Percentiles rank a stretch among this genome's conserved stretches.
phyloP scores from a whole-genome alignment of 2,329 filamentous ascomycete species.

The Zymoseptoria tritici region DNA sequence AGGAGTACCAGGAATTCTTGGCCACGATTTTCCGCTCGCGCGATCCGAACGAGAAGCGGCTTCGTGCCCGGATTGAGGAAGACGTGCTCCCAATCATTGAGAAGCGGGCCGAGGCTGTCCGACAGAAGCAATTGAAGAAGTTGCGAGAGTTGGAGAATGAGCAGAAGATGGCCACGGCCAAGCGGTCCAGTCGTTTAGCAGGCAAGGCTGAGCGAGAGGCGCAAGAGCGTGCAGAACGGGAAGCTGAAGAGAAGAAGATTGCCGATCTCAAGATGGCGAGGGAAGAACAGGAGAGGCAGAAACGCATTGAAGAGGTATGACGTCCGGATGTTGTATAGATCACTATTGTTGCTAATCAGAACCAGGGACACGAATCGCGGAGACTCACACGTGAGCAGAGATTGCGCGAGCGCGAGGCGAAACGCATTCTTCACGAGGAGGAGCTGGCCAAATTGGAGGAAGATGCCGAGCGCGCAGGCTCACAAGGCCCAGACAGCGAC shows the following conservation, averaged over 20 bases:
- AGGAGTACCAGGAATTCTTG: conserved; percentile 68
- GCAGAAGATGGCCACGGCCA: conserved; percentile 85
- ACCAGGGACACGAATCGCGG: conserved; percentile 64
- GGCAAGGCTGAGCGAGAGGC: conserved; percentile 71
- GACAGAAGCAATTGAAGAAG: conserved; percentile 64
- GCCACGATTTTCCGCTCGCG: conserved; percentile 64
- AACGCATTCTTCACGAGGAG: conserved; percentile 75
- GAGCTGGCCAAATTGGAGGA: conserved; percentile 74
- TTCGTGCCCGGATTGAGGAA: conserved; percentile 64
- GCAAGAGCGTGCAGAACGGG: conserved; percentile 61
- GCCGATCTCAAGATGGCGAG: conserved; percentile 57
- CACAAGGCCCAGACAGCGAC: conserved; percentile 49
- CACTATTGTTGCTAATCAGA: conserved; percentile 18
- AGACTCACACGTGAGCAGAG: conserved; percentile 80
- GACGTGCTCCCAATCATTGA: conserved; percentile 80
- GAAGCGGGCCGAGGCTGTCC: conserved; percentile 61
- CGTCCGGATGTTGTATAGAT: not conserved
- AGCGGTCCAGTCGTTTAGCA: conserved; percentile 84
- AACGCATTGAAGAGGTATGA: conserved; percentile 57
- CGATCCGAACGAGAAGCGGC: conserved; percentile 75
- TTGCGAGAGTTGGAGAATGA: conserved; percentile 74
- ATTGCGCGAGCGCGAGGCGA: conserved; percentile 75
- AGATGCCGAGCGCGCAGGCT: conserved; percentile 23
- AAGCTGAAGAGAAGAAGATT: conserved; percentile 60
- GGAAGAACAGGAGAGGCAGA: conserved; percentile 51